Base-by-base conservation (phyloP, 768 basidiomycete genomes). In the Hypsizygus marmoreus region DNA sequence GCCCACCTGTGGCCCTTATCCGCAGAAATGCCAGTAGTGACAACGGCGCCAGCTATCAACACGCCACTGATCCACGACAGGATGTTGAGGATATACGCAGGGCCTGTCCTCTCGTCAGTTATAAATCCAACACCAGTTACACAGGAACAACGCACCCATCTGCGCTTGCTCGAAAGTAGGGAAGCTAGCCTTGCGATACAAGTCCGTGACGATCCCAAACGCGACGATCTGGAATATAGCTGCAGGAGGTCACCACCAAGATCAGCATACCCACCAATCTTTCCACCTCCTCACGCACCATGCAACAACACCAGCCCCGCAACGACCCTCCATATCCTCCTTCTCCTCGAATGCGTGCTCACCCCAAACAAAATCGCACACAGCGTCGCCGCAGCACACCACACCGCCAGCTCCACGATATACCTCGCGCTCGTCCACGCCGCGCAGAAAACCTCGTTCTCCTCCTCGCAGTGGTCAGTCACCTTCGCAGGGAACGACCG, bases 241-340 rank as follows among this genome's bases (percentile, higher is more conserved):
- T 85, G 40, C 23, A 22, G 29, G 38, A 36, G 4, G 49, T 31
- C 40, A 33, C 9, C 30, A 26, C 1, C 32, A 25, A 3, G 17
- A 20, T 24, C 37, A 25, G 20, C 28, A 33, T n/a, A 38, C 25
- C 16, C 8, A 10, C 34, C 31, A 19, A 26, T 29, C 14, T 22
- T 43, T 49, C 6, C 30, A 12, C 14, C 12, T 33, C 13, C 4
- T 6, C 45, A 57, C 67, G 33, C 53, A 84, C 87, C 77, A 57
- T 87, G 82, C 14, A 88, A 56, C 12, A 80, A 63, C 10, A 87
- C 69, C 8, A 91, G 63, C 12, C 78, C 80, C 6, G 85, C 86
- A 1, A 85, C 83, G 1, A 79, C 83, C 59, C 77, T 80, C 88
- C 88, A 91, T 24, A 89, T 82, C 52, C 88, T 78, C 47, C 86